phyloP scores from a whole-genome alignment of 257 asterid genomes.

The Pogostemon cablin region DNA sequence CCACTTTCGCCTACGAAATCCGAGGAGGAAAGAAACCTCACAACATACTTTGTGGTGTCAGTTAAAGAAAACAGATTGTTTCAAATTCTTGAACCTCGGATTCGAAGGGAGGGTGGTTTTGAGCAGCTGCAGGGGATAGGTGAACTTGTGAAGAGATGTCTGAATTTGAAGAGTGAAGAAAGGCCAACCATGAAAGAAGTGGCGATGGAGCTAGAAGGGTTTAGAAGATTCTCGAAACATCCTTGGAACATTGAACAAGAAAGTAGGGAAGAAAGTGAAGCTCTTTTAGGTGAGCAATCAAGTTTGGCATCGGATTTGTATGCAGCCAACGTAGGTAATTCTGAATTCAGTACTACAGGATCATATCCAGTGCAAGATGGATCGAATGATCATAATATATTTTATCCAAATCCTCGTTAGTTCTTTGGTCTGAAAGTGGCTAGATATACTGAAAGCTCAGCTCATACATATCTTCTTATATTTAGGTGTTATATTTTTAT shows the following conservation, averaged over 20 bases:
- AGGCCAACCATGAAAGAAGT: constrained; percentile 65
- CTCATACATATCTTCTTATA: too few relatives aligned
- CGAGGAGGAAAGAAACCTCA: constrained; percentile 40
- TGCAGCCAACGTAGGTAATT: background rate
- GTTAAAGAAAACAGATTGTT: constrained; percentile 42
- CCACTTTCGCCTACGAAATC: constrained; percentile 28
- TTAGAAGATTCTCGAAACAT: constrained; percentile 24
- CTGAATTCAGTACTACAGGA: constrained; percentile 27
- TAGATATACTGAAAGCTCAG: background rate
- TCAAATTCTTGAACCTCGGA: constrained; percentile 43
- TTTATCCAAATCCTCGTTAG: constrained; percentile 38
- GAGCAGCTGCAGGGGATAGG: constrained; percentile 43
- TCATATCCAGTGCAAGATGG: constrained; percentile 20
- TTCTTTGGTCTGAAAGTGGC: background rate
- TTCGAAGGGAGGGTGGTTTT: constrained; percentile 50
- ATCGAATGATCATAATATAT: constrained; percentile 17
- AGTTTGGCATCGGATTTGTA: constrained; percentile 35
- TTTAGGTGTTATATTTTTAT: too few relatives aligned
- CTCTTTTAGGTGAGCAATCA: constrained; percentile 32
- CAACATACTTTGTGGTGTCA: constrained; percentile 40
- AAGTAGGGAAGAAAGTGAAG: constrained; percentile 19
- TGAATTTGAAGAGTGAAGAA: constrained; percentile 39
- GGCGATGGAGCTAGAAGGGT: constrained; percentile 45
- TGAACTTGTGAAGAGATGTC: constrained; percentile 52
- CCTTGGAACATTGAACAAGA: constrained; percentile 12